Evolutionary conservation across 2,329 filamentous ascomycete species (phyloP).

Genomic region (Plenodomus tracheiphilus): DNA sequence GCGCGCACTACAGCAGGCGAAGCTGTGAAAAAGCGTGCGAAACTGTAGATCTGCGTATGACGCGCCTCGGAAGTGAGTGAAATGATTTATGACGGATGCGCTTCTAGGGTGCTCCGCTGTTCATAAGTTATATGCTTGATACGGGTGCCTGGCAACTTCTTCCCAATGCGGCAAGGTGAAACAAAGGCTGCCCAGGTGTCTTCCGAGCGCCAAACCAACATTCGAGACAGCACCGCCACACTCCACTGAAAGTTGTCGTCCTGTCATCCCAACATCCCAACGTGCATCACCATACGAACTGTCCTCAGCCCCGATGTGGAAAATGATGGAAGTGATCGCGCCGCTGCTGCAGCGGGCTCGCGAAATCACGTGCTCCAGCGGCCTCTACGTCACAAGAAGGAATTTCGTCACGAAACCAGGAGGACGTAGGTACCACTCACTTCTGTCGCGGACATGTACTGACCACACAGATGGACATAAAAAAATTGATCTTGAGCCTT

Average conservation of each 20-base stretch:
- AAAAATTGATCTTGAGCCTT: neutral
- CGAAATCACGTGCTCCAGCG: neutral
- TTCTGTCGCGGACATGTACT: neutral
- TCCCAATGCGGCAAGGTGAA: neutral
- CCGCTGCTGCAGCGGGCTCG: neutral
- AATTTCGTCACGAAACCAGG: neutral
- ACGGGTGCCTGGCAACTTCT: neutral
- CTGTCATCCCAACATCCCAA: neutral
- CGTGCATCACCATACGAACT: neutral
- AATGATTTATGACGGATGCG: neutral
- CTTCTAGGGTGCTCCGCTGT: neutral
- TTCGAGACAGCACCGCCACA: neutral
- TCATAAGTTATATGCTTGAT: neutral
- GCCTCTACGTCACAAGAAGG: neutral
- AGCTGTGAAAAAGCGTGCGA: neutral
- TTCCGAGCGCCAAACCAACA: neutral
- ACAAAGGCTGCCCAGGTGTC: neutral
- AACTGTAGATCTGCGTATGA: neutral
- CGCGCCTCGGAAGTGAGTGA: neutral
- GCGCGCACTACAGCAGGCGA: neutral
- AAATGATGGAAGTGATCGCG: neutral
- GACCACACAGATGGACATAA: neutral
- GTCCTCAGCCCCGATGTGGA: neutral
- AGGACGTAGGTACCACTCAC: neutral
- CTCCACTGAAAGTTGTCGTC: neutral